Percentiles rank a stretch among this genome's conserved stretches.
Evolutionary conservation across 805 yeast genomes (phyloP).

Genomic region (Metschnikowia shivogae): DNA sequence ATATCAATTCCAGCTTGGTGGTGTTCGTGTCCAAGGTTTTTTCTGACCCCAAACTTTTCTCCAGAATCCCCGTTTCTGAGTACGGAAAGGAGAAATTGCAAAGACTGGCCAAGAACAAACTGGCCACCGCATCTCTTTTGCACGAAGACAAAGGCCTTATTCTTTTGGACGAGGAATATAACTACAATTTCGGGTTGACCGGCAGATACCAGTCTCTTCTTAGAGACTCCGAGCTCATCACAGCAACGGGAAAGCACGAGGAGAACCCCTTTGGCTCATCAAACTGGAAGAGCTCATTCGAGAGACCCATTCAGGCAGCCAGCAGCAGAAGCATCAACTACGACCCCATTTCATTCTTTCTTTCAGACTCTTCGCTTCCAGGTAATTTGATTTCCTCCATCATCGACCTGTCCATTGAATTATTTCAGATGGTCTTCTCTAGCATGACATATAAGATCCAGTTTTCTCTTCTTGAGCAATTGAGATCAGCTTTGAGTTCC

Average conservation of each 20-base stretch:
- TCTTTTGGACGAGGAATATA: conserved; percentile 46
- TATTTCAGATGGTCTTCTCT: conserved; percentile 70
- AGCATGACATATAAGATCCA: conserved; percentile 74
- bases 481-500: conserved; percentile 51
- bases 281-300: conserved; percentile 33
- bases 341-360: conserved; percentile 30
- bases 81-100: conserved; percentile 14
- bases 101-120: conserved; percentile 20
- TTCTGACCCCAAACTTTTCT: conserved; percentile 34
- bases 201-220: conserved; percentile 34
- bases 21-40: conserved; percentile 36
- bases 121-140: conserved; percentile 7
- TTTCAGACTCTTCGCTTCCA: conserved; percentile 23
- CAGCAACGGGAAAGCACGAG: neutral
- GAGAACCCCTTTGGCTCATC: neutral
- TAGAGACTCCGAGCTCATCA: neutral
- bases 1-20: conserved; percentile 40
- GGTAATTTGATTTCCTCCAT: conserved; percentile 35
- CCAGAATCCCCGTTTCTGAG: conserved; percentile 10
- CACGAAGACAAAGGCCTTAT: conserved; percentile 24
- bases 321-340: conserved; percentile 27
- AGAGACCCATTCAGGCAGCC: conserved; percentile 19
- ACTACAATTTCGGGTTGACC: conserved; percentile 50
- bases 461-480: conserved; percentile 77
- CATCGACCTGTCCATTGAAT: conserved; percentile 74